phyloP scores from a whole-genome alignment of 352 stramenopile species.

The Pythium scleroteichum region DNA sequence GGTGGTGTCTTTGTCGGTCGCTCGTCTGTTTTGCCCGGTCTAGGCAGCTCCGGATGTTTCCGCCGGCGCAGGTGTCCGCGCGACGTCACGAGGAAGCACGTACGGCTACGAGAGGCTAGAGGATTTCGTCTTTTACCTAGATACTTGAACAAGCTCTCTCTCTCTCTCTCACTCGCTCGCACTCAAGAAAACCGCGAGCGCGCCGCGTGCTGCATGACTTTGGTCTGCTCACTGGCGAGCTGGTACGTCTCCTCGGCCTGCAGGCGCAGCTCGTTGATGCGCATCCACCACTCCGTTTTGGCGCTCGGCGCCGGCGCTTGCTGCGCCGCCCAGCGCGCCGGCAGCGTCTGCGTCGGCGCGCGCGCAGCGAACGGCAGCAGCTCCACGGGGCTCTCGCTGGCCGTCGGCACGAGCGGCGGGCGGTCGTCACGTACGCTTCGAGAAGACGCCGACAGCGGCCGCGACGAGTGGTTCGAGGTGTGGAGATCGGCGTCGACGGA shows the following conservation, averaged over 20 bases:
- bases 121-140: too few relatives aligned
- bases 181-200: too few relatives aligned
- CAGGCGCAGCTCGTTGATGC: conserved; percentile 16
- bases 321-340: neutral
- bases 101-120: too few relatives aligned
- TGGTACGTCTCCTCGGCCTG: conserved; percentile 24
- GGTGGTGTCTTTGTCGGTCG: too few relatives aligned
- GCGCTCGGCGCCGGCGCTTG: neutral
- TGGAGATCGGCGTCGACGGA: neutral
- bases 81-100: too few relatives aligned
- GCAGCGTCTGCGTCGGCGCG: neutral
- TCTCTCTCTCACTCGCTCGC: too few relatives aligned
- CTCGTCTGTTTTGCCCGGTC: too few relatives aligned
- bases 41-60: too few relatives aligned
- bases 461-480: neutral
- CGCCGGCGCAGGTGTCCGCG: too few relatives aligned
- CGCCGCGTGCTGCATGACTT: conserved; percentile 2
- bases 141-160: too few relatives aligned
- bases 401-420: neutral
- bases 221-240: conserved; percentile 15
- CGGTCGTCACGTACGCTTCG: neutral
- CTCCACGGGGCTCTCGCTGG: neutral
- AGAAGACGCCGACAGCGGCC: neutral
- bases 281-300: conserved; percentile 4
- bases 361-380: neutral